Evolutionary conservation across 2,329 filamentous ascomycete genomes (phyloP).

Genomic region (Cryphonectria naterciae): DNA sequence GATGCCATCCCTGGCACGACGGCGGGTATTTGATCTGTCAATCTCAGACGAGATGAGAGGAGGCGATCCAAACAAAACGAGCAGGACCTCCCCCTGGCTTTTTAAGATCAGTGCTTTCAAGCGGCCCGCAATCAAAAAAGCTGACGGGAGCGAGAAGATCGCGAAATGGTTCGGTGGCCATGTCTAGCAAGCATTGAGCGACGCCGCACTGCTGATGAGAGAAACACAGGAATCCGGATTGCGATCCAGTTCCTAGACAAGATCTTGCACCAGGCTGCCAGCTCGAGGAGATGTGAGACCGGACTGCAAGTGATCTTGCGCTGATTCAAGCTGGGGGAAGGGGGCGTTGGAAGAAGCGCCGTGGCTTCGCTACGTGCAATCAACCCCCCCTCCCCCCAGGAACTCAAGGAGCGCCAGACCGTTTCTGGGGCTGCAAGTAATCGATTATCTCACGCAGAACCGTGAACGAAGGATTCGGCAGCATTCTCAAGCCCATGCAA

Average conservation of each 20-base stretch:
- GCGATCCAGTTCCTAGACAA: background rate
- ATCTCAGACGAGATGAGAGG: slow-evolving; percentile 6
- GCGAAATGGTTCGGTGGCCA: background rate
- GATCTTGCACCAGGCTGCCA: background rate
- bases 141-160: background rate
- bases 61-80: slow-evolving; percentile 4
- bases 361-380: background rate
- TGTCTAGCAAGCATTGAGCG: background rate
- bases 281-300: background rate
- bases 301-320: background rate
- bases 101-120: background rate
- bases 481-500: background rate
- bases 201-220: background rate
- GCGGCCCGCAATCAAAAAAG: background rate
- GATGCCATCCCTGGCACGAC: slow-evolving; percentile 1
- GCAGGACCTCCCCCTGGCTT: background rate
- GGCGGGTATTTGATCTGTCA: background rate
- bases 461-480: background rate
- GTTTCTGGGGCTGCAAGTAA: background rate
- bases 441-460: too few species aligned
- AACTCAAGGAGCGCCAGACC: background rate
- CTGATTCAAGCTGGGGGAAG: background rate
- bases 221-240: background rate
- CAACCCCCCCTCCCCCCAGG: background rate
- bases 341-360: background rate